Percentiles rank a stretch among this genome's conserved stretches.
phyloP scores from a whole-genome alignment of 257 asterid species.

The Solanum bulbocastanum region DNA sequence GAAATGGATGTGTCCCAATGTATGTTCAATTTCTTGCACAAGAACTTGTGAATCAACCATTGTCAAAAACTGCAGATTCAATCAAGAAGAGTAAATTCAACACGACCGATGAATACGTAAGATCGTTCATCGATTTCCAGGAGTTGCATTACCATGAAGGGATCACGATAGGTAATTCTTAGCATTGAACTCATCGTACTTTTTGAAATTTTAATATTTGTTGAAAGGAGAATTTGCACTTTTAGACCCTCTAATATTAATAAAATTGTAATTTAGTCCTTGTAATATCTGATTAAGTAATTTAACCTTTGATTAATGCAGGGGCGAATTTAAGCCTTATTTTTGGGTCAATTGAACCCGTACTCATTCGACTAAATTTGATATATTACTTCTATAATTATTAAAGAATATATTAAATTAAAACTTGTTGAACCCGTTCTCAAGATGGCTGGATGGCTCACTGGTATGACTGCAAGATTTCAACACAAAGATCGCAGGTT shows the following conservation, averaged over 20 bases:
- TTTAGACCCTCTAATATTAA: neutral
- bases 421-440: no score
- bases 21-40: constrained; percentile 46
- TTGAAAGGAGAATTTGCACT: neutral
- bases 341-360: no score
- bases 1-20: constrained; percentile 87
- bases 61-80: constrained; percentile 39
- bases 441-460: no score
- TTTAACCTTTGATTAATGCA: neutral
- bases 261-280: neutral
- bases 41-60: constrained; percentile 44
- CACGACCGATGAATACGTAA: constrained; percentile 41
- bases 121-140: constrained; percentile 60
- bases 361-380: no score
- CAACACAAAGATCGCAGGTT: no score
- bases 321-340: no score
- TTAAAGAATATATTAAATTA: no score
- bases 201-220: neutral
- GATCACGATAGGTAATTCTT: constrained; percentile 24
- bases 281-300: neutral
- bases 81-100: constrained; percentile 67
- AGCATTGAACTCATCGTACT: neutral
- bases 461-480: no score
- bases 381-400: no score
- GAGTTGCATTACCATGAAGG: constrained; percentile 54